phyloP scores from a whole-genome alignment of 2,329 filamentous ascomycete genomes.

The Pyrenophora seminiperda region DNA sequence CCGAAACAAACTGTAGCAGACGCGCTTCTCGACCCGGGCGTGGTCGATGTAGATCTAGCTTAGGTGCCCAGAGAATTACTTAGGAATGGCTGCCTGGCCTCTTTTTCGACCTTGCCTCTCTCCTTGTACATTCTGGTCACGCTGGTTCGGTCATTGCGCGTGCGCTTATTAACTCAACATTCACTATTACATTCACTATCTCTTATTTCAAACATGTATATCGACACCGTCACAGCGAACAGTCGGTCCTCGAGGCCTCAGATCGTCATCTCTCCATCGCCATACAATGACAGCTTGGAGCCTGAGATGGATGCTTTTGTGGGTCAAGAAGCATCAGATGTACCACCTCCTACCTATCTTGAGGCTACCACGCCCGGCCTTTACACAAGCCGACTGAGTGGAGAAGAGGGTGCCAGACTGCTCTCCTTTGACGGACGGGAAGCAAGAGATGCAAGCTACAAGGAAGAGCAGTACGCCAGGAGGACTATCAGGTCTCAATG shows the following conservation, averaged over 20 bases:
- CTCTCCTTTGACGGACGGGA: conserved; percentile 27
- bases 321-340: conserved; percentile 24
- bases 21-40: conserved; percentile 7
- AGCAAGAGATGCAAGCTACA: conserved; percentile 24
- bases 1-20: conserved; percentile 37
- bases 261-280: conserved; percentile 21
- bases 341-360: conserved; percentile 36
- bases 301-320: conserved; percentile 35
- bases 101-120: conserved; percentile 11
- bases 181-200: conserved; percentile 1
- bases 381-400: conserved; percentile 33
- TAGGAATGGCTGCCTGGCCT: conserved; percentile 22
- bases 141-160: conserved; percentile 4
- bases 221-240: conserved; percentile 43
- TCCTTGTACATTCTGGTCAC: conserved; percentile 5
- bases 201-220: conserved; percentile 31
- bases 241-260: conserved; percentile 27
- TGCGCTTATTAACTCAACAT: conserved; percentile 2
- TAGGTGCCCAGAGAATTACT: conserved; percentile 18
- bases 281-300: conserved; percentile 26
- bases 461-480: conserved; percentile 31
- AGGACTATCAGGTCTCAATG: conserved; percentile 23
- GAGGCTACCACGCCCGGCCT: conserved; percentile 44
- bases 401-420: conserved; percentile 39
- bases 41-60: conserved; percentile 19